Conservation (phyloP, 1,284 basidiomycete species). For the Papiliotrema flavescens region DNA sequence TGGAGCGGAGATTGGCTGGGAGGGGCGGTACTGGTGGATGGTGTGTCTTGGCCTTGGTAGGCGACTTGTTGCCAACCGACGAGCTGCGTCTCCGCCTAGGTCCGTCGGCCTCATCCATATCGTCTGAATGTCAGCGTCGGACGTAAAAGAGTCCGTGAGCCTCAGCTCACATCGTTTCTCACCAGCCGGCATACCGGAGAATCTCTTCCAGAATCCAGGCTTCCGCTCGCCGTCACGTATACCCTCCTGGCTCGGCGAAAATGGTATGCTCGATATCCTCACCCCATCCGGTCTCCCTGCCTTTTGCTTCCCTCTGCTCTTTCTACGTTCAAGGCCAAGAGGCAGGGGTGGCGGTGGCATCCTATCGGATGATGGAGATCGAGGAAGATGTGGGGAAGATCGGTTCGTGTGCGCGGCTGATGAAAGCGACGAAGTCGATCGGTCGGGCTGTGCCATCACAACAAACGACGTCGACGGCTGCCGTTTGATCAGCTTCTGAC, state of each 20-base stretch:
- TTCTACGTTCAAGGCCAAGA: background rate
- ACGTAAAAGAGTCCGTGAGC: background rate
- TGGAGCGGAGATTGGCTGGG: slow-evolving; percentile 2
- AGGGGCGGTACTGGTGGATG: slow-evolving; percentile 1
- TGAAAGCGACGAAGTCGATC: background rate
- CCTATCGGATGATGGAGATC: background rate
- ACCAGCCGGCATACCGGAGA: slow-evolving; percentile 14
- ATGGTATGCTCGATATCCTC: slow-evolving; percentile 20
- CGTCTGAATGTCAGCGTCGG: background rate
- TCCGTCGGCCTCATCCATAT: slow-evolving; percentile 1
- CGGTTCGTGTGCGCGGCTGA: background rate
- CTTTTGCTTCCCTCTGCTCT: background rate
- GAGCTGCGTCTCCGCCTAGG: background rate
- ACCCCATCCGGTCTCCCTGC: slow-evolving; percentile 4
- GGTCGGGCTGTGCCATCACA: slow-evolving; percentile 1
- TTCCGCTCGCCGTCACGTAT: slow-evolving; percentile 13
- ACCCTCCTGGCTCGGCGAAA: slow-evolving; percentile 23
- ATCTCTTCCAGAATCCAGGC: slow-evolving; percentile 33
- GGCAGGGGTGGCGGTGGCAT: slow-evolving; percentile 36
- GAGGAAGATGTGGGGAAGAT: slow-evolving; percentile 7
- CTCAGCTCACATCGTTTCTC: background rate
- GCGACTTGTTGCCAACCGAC: background rate
- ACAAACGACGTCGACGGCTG: slow-evolving; percentile 30
- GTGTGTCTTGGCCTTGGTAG: background rate
- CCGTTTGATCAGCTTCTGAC: slow-evolving; percentile 25